These are phyloP conservation scores for Torulaspora gathmanii DNA, from an alignment of 805 yeast species.

Conservation along the genomic window DNA sequence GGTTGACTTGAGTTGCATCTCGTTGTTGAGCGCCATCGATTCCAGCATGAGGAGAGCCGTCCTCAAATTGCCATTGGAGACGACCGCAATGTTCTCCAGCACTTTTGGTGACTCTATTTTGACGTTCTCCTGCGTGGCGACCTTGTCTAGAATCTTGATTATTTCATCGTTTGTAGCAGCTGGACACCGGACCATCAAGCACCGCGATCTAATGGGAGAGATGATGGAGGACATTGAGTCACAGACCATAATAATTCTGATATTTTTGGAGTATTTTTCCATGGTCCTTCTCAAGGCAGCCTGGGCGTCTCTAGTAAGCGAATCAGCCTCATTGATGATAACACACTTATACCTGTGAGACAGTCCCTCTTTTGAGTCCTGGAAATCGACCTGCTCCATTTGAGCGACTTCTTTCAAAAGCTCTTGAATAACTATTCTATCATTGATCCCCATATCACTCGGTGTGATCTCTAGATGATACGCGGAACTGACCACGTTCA, in stretches of 20 bases:
- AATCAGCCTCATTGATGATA: slow-evolving; percentile 86
- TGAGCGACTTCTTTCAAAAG: slow-evolving; percentile 90
- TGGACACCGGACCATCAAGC: slow-evolving; percentile 79
- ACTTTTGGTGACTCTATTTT: slow-evolving; percentile 41
- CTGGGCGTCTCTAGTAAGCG: slow-evolving; percentile 87
- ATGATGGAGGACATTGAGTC: slow-evolving; percentile 89
- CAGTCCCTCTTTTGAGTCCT: slow-evolving; percentile 40
- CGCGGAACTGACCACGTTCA: slow-evolving; percentile 88
- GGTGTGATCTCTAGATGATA: slow-evolving; percentile 95
- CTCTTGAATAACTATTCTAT: slow-evolving; percentile 91
- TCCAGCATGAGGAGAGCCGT: slow-evolving; percentile 75
- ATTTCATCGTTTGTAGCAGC: slow-evolving; percentile 68
- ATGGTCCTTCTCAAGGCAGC: slow-evolving; percentile 93
- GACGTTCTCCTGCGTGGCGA: slow-evolving; percentile 54
- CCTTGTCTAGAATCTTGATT: slow-evolving; percentile 46
- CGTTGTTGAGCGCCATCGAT: slow-evolving; percentile 70
- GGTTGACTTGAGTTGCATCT: slow-evolving; percentile 40
- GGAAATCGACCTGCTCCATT: slow-evolving; percentile 88
- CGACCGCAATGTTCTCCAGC: slow-evolving; percentile 48
- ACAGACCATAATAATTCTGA: slow-evolving; percentile 78
- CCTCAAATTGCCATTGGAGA: slow-evolving; percentile 68
- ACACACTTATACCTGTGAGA: slow-evolving; percentile 68
- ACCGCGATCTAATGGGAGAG: slow-evolving; percentile 90
- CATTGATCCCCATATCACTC: slow-evolving; percentile 93
- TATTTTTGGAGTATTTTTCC: slow-evolving; percentile 88